Evolutionary conservation across 768 basidiomycete genomes (phyloP).

Genomic region (Rhodotorula diobovata): DNA sequence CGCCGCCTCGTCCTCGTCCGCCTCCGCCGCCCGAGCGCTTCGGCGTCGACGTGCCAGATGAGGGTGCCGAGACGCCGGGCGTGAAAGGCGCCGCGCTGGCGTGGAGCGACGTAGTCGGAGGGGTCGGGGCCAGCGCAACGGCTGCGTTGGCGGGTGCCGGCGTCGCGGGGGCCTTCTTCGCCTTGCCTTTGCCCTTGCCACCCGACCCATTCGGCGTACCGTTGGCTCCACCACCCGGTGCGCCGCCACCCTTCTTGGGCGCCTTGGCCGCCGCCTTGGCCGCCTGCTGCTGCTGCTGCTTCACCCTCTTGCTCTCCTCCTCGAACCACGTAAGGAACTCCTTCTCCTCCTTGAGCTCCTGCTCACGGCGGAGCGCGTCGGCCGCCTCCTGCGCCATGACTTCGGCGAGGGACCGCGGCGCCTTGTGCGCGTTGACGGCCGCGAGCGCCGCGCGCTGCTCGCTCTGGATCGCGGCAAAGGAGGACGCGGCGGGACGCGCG

Average conservation of each 20-base stretch:
- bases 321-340: slow-evolving; percentile 43
- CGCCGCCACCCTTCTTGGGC: neutral
- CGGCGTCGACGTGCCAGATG: neutral
- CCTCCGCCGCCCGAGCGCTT: neutral
- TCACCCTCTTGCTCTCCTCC: slow-evolving; percentile 35
- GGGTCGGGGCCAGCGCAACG: neutral
- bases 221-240: neutral
- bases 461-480: slow-evolving; percentile 40
- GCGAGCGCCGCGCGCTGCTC: slow-evolving; percentile 35
- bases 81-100: neutral
- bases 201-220: no score
- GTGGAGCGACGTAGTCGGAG: neutral
- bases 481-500: slow-evolving; percentile 10
- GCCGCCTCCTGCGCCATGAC: slow-evolving; percentile 41
- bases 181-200: slow-evolving; percentile 8
- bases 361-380: slow-evolving; percentile 9
- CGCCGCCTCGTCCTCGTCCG: neutral
- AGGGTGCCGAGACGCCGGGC: neutral
- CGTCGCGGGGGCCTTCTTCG: neutral
- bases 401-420: slow-evolving; percentile 36
- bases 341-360: slow-evolving; percentile 18
- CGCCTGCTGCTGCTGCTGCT: slow-evolving; percentile 9
- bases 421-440: slow-evolving; percentile 31
- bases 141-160: neutral
- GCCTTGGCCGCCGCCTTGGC: neutral